Base-by-base conservation (phyloP, 164 flowering plant species). In the Amborella trichopoda region DNA sequence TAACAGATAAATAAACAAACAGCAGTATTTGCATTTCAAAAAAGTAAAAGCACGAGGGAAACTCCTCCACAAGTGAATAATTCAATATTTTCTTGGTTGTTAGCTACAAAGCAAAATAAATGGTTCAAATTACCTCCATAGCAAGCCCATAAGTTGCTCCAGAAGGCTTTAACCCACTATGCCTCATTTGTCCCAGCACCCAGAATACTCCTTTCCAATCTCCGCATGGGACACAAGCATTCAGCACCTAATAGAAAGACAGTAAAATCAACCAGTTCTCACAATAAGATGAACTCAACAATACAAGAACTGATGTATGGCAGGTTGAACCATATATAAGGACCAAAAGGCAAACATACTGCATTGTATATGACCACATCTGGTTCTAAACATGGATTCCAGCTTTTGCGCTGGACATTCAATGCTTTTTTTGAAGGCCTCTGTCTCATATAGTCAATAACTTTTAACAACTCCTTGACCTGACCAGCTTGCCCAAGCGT, bases 401-500 rank as follows among this genome's bases (percentile, higher is more conserved):
- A 93, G 63, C 73, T 68, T 70, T 63, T 77, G 33, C 52, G 46
- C 27, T 43, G 59, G 67, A 68, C 53, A 67, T 75, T 75, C 45
- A 58, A 72, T 8, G 67, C 53, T 46, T 40, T 67, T 48, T 67
- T 74, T 1, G 73, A 50, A 57, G 94, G 94, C 46, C 71, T 79
- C 67, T 69, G 72, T 64, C 66, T 74, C 96, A 88, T 80, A 75
- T 64, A 38, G 39, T 88, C 94, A 48, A 88, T 68, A 25, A 82
- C 42, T 6, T 64, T 70, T 57, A 81, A 14, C 68, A 93, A 52
- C 50, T 88, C 86, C 49, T 68, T 84, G 61, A 93, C 53, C 43
- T 72, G 70, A 67, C 99, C 99, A 58, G 86, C 81, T 76, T 93
- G 94, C 36, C 96, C 99, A 40, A 93, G 83, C 21, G 96, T 80